phyloP scores from a whole-genome alignment of 139 green algal species.

The Closterium sp. region DNA sequence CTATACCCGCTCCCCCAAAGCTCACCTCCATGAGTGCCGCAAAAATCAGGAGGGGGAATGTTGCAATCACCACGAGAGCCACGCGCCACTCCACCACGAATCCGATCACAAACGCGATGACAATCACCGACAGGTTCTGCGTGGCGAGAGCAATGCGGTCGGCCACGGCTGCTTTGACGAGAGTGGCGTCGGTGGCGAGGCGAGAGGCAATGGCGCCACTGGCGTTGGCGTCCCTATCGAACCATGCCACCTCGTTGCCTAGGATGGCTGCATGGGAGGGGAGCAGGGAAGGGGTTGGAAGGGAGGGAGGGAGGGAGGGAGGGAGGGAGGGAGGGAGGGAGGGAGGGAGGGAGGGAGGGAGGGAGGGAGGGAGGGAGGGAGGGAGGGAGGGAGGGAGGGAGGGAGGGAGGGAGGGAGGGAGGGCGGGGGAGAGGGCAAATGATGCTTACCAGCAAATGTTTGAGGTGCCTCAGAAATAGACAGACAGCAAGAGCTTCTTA shows the following conservation, averaged over 20 bases:
- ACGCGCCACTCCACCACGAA: conserved; percentile 71
- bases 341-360: background rate
- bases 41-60: conserved; percentile 66
- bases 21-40: conserved; percentile 18
- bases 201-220: conserved; percentile 8
- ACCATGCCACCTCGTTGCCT: conserved; percentile 23
- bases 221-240: conserved; percentile 20
- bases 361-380: too few relatives aligned
- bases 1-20: too few relatives aligned
- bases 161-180: conserved; percentile 33
- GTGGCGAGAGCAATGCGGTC: conserved; percentile 47
- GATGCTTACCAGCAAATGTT: too few relatives aligned
- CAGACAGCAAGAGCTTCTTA: too few relatives aligned
- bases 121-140: conserved; percentile 62
- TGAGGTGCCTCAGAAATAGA: too few relatives aligned
- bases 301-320: background rate
- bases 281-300: too few relatives aligned
- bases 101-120: conserved; percentile 58
- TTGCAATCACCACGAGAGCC: conserved; percentile 71
- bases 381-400: too few relatives aligned
- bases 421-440: too few relatives aligned
- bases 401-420: too few relatives aligned
- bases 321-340: too few relatives aligned
- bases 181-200: background rate
- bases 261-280: conserved; percentile 5